Conservation (phyloP, 2,329 filamentous ascomycete species). For the Aspergillus japonicus region DNA sequence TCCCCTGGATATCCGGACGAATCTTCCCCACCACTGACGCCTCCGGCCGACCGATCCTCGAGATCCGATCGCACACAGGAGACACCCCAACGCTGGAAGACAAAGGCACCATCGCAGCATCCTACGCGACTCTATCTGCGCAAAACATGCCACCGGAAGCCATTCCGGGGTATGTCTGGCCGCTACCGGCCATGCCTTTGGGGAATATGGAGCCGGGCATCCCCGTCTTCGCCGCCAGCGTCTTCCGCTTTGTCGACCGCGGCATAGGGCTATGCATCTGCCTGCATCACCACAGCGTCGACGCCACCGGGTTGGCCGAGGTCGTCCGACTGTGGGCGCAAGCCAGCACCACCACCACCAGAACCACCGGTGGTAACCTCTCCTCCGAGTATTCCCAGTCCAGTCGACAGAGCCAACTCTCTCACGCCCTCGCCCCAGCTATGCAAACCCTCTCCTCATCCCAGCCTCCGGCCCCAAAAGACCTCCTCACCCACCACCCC, state of each 20-base stretch:
- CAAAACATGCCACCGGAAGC: not conserved
- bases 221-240: slow-evolving; percentile 14
- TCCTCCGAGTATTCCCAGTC: too few species aligned
- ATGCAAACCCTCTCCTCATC: too few species aligned
- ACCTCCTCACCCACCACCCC: slow-evolving; percentile 4
- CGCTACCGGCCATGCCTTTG: not conserved
- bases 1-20: slow-evolving; percentile 4
- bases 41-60: not conserved
- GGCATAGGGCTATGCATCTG: slow-evolving; percentile 9
- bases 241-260: slow-evolving; percentile 14
- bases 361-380: too few species aligned
- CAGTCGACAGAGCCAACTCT: too few species aligned
- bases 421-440: too few species aligned
- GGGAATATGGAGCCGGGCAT: not conserved
- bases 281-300: slow-evolving; percentile 14
- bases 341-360: not conserved
- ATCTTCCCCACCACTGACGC: not conserved
- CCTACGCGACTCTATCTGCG: not conserved
- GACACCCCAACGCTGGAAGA: not conserved
- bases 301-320: slow-evolving; percentile 9
- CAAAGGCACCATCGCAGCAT: slow-evolving; percentile 2
- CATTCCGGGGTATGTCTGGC: slow-evolving; percentile 6
- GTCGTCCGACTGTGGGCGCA: slow-evolving; percentile 5
- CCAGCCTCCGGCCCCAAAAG: too few species aligned
- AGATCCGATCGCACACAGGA: slow-evolving; percentile 4